phyloP scores from a whole-genome alignment of 768 basidiomycete genomes.

The Paxillus rubicundulus region DNA sequence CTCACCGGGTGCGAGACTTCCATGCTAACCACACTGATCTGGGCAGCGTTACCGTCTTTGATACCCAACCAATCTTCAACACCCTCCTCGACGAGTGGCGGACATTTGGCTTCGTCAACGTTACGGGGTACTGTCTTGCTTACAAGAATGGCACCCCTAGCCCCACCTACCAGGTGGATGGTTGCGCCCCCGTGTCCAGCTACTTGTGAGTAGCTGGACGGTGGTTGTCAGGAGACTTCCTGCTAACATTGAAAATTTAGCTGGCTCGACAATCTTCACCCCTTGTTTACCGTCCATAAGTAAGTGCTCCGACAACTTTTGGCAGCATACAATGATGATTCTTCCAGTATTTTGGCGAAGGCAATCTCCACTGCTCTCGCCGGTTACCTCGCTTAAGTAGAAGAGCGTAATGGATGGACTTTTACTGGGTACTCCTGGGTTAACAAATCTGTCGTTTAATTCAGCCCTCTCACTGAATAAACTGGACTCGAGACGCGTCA shows the following conservation, averaged over 20 bases:
- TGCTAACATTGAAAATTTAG: conserved; percentile 27
- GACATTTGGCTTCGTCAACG: conserved; percentile 55
- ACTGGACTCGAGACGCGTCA: not conserved
- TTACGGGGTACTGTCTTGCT: conserved; percentile 56
- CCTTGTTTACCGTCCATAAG: conserved; percentile 63
- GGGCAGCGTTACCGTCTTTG: conserved; percentile 47
- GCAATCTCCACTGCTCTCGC: conserved; percentile 47
- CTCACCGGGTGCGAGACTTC: conserved; percentile 38
- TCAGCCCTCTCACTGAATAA: too few species aligned
- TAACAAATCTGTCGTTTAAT: not conserved
- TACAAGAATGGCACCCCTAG: conserved; percentile 58
- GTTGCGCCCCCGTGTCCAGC: conserved; percentile 60
- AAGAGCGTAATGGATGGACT: not conserved
- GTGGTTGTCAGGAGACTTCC: not conserved
- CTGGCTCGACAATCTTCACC: conserved; percentile 62
- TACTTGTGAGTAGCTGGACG: conserved; percentile 51
- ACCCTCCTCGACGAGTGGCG: conserved; percentile 50
- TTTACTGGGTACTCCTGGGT: not conserved
- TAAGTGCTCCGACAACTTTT: conserved; percentile 28
- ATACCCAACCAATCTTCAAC: conserved; percentile 59
- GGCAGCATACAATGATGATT: not conserved
- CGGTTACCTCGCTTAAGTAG: conserved; percentile 22
- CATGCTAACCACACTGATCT: conserved; percentile 40
- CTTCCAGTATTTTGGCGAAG: conserved; percentile 48
- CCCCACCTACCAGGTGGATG: conserved; percentile 49